Conservation (phyloP, 257 asterid species). For the Cynanchum wilfordii region DNA sequence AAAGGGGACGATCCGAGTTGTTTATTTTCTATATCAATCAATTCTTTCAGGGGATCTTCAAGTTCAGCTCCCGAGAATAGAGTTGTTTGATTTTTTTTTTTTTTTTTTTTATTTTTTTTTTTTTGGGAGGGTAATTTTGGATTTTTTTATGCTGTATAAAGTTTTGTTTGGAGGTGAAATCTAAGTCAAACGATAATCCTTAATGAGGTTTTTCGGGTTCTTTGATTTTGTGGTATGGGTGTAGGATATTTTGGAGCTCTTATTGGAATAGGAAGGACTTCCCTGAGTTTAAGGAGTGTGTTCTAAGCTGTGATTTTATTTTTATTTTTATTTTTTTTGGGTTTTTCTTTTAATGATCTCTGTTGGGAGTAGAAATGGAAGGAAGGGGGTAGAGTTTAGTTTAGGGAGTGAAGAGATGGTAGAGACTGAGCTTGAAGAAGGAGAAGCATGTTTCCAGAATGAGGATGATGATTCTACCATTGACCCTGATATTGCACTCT, state of each 20-base stretch:
- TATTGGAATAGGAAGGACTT: slow-evolving; percentile 31
- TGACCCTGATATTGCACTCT: slow-evolving; percentile 94
- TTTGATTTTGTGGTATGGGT: slow-evolving; percentile 27
- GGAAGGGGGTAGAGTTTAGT: slow-evolving; percentile 66
- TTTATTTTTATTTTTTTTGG: slow-evolving; percentile 9
- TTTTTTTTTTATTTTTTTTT: neutral
- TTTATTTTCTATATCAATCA: slow-evolving; percentile 16
- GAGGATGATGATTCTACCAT: slow-evolving; percentile 52
- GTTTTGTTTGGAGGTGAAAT: slow-evolving; percentile 37
- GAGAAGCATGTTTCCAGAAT: slow-evolving; percentile 64
- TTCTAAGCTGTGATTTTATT: slow-evolving; percentile 4
- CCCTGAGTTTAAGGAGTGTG: slow-evolving; percentile 11
- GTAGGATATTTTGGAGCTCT: slow-evolving; percentile 25
- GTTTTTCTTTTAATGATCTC: slow-evolving; percentile 55
- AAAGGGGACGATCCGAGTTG: slow-evolving; percentile 48
- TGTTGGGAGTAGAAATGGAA: slow-evolving; percentile 70
- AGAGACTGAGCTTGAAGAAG: slow-evolving; percentile 89
- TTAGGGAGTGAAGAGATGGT: slow-evolving; percentile 53
- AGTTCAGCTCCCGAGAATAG: slow-evolving; percentile 18
- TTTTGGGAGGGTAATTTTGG: neutral
- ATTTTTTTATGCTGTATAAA: slow-evolving; percentile 6
- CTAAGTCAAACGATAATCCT: slow-evolving; percentile 17
- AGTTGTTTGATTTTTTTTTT: neutral
- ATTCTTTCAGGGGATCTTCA: slow-evolving; percentile 17
- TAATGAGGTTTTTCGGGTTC: slow-evolving; percentile 31